Evolutionary conservation across 441 rosid species (phyloP).

Genomic region (Metrosideros polymorpha): DNA sequence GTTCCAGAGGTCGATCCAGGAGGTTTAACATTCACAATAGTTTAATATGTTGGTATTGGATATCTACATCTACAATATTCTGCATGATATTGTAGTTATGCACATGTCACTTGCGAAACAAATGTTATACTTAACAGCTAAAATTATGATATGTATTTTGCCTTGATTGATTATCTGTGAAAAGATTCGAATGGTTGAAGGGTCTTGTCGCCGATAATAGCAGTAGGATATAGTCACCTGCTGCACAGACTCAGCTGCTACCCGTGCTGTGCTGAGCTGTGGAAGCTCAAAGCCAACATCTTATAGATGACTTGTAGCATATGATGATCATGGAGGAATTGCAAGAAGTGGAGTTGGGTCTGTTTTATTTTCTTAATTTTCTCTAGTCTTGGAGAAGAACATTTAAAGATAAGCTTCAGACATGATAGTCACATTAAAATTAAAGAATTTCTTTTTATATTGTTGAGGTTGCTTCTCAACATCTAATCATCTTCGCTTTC

Average conservation of each 20-base stretch:
- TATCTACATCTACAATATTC: not conserved
- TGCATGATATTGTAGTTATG: not conserved
- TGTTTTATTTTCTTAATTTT: not conserved
- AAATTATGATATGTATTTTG: not conserved
- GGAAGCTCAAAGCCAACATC: not conserved
- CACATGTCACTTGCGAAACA: not conserved
- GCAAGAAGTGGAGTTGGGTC: not conserved
- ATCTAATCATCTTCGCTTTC: not conserved
- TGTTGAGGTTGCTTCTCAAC: not conserved
- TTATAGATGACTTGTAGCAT: not conserved
- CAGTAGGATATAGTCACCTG: not conserved
- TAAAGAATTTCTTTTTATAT: not conserved
- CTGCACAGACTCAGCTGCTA: not conserved
- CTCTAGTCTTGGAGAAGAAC: not conserved
- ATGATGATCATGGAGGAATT: not conserved
- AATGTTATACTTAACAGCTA: not conserved
- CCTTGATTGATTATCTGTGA: not conserved
- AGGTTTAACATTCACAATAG: not conserved
- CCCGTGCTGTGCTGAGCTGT: not conserved
- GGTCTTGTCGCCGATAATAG: not conserved
- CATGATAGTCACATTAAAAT: not conserved
- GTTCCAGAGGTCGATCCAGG: conserved; percentile 36
- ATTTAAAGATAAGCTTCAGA: not conserved
- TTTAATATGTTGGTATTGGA: not conserved
- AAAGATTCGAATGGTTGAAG: not conserved